phyloP scores from a whole-genome alignment of 2,329 filamentous ascomycete genomes.

The Lizonia empirigonia region DNA sequence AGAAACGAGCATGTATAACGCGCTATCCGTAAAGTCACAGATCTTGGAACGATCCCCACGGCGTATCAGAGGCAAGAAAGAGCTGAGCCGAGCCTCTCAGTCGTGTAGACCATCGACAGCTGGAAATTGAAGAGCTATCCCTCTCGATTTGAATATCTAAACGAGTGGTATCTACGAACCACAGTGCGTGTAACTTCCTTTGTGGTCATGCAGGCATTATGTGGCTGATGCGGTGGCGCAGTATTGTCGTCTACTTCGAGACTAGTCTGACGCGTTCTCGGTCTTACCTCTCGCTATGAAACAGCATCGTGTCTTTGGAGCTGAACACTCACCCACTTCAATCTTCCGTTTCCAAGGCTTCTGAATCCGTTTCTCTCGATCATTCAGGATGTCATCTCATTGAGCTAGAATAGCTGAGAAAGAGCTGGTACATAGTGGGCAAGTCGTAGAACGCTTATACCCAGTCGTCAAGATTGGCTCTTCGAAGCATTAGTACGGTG shows the following conservation, averaged over 20 bases:
- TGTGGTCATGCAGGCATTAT: not conserved
- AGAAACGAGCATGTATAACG: not conserved
- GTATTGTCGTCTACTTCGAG: conserved; percentile 3
- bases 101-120: too few species aligned
- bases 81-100: too few species aligned
- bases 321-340: not conserved
- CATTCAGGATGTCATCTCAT: not conserved
- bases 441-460: not conserved
- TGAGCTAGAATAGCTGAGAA: not conserved
- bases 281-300: conserved; percentile 15
- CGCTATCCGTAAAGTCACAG: not conserved
- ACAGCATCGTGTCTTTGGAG: conserved; percentile 16
- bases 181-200: too few species aligned
- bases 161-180: too few species aligned
- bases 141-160: too few species aligned
- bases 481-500: conserved; percentile 19
- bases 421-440: not conserved
- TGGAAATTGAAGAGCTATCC: too few species aligned
- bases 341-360: not conserved
- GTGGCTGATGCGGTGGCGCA: not conserved
- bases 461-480: not conserved
- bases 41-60: not conserved
- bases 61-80: too few species aligned
- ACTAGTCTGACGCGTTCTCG: conserved; percentile 1
- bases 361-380: too few species aligned